phyloP scores from a whole-genome alignment of 2,329 filamentous ascomycete genomes.

The Pyrenochaeta sp. region DNA sequence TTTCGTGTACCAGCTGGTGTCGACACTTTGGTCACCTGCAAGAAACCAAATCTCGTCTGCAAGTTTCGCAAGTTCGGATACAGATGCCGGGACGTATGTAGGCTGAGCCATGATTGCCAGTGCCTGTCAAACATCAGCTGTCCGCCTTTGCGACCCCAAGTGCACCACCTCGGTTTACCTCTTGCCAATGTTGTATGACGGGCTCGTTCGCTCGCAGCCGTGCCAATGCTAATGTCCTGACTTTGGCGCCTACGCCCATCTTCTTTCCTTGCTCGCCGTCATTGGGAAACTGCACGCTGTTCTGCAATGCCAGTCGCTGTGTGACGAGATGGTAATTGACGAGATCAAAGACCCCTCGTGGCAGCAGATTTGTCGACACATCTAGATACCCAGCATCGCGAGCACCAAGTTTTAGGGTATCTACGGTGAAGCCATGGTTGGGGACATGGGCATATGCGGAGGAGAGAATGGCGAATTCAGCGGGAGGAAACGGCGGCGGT shows the following conservation, averaged over 20 bases:
- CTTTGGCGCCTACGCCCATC: constrained; percentile 67
- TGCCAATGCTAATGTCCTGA: constrained; percentile 77
- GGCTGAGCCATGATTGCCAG: constrained; percentile 90
- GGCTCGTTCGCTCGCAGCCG: constrained; percentile 77
- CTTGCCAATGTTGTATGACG: constrained; percentile 82
- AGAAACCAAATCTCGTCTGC: constrained; percentile 94
- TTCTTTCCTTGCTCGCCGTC: constrained; percentile 42
- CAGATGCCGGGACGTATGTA: constrained; percentile 75
- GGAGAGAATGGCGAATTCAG: constrained; percentile 79
- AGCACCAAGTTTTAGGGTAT: constrained; percentile 78
- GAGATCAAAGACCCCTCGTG: constrained; percentile 81
- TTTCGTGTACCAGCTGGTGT: constrained; percentile 87
- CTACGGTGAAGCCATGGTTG: constrained; percentile 79
- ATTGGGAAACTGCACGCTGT: constrained; percentile 55
- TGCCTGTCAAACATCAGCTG: constrained; percentile 63
- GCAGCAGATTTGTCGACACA: constrained; percentile 83
- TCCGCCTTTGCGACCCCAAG: background rate
- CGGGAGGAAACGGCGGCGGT: constrained; percentile 69
- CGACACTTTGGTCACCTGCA: constrained; percentile 81
- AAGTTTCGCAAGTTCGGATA: constrained; percentile 80
- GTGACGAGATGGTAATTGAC: constrained; percentile 79
- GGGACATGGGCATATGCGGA: constrained; percentile 84
- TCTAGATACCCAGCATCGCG: constrained; percentile 86
- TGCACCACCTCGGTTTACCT: constrained; percentile 62
- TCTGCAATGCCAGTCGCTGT: constrained; percentile 68